Evolutionary conservation across 495 filamentous ascomycete genomes (phyloP), one percentile per base, ranked within the genome.

Genomic region (Schizothecium vesticola): DNA sequence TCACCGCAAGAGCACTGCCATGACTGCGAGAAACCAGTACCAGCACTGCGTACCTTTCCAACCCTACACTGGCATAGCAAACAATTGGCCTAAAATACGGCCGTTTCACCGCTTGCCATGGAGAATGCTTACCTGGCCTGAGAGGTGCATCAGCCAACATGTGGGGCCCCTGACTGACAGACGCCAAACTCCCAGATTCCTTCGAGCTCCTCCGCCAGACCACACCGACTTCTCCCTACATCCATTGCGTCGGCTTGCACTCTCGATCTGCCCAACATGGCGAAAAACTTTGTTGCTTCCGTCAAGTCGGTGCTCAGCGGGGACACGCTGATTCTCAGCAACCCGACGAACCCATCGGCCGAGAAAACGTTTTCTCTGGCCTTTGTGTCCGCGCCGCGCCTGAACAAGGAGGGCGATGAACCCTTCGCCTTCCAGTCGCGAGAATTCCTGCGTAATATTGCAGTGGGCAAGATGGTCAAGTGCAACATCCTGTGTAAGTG

Each of bases 251-350:
- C 19, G 16, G 2, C 26, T 19, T 56, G 10, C 22, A 29, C 23
- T 8, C 66, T 56, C 58, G 60, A 25, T 22, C 65, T 58, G 69
- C 63, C 55, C 58, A 67, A 21, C 55, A 67, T 65, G 69, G 23
- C 57, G 43, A 24, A 70, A 59, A 29, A 33, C 13, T 51, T 71
- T 66, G 69, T 71, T 82, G 95, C 90, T 73, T 94, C 90, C 72
- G 94, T 98, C 75, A 99, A 99, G 85, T 90, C 88, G 65, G 93
- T 95, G 59, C 82, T 94, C 68, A 97, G 93, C 69, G 96, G 96
- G 66, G 96, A 98, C 82, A 96, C 92, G 13, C 79, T 98, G 26
- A 83, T 97, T 67, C 83, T 98, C 72, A 85, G 89, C 73, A 86
- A 82, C 62, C 88, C 89, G 75, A 84, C 90, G 74, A 87, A 90